Evolutionary conservation across 345 rosid genomes (phyloP).

Genomic region (Populus davidiana): DNA sequence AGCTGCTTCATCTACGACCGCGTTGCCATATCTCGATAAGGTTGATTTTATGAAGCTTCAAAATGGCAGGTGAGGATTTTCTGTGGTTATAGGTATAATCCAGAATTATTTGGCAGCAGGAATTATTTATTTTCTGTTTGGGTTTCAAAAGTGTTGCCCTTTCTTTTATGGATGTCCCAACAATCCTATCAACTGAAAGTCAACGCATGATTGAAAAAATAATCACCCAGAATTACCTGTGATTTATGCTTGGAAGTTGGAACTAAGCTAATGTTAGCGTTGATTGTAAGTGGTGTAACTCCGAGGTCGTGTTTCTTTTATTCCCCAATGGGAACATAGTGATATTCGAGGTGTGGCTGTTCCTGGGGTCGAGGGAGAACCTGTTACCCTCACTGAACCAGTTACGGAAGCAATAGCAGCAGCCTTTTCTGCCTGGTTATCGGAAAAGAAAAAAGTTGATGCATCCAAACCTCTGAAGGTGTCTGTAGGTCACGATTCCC

Average conservation of each 20-base stretch:
- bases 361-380: slow-evolving; percentile 92
- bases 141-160: background rate
- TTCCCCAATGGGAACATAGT: slow-evolving; percentile 35
- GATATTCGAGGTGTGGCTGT: slow-evolving; percentile 96
- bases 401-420: slow-evolving; percentile 93
- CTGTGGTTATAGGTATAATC: background rate
- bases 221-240: background rate
- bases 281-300: background rate
- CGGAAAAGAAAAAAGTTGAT: slow-evolving; percentile 59
- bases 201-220: background rate
- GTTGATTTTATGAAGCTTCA: slow-evolving; percentile 82
- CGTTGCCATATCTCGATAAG: slow-evolving; percentile 56
- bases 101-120: background rate
- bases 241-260: background rate
- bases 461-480: slow-evolving; percentile 43
- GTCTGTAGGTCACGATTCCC: slow-evolving; percentile 94
- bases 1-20: slow-evolving; percentile 60
- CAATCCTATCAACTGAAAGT: background rate
- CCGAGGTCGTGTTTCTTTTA: background rate
- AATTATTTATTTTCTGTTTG: background rate
- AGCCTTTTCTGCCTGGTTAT: slow-evolving; percentile 86
- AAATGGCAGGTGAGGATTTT: slow-evolving; percentile 72
- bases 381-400: slow-evolving; percentile 70
- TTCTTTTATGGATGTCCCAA: background rate
- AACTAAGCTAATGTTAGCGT: background rate